These are phyloP conservation scores for Tephrocybe sp. DNA, from an alignment of 768 basidiomycete species.

Conservation along the genomic window DNA sequence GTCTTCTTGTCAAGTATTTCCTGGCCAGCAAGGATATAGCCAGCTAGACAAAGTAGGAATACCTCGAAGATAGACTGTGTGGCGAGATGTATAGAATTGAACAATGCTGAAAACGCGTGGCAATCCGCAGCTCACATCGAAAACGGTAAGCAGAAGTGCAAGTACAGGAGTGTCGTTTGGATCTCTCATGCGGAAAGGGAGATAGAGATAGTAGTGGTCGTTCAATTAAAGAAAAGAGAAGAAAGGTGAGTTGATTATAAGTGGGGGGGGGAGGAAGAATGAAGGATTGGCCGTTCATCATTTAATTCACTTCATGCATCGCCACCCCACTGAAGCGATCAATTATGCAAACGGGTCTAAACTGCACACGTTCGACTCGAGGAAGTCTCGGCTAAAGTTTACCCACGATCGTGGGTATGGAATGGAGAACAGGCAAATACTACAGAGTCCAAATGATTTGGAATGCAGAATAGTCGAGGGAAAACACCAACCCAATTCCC, in stretches of 20 bases:
- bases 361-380: constrained; percentile 42
- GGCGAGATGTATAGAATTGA: not conserved
- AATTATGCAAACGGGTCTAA: not conserved
- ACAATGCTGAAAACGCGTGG: not conserved
- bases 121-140: constrained; percentile 42
- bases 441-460: too few species aligned
- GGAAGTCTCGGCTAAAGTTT: constrained; percentile 24
- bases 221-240: not conserved
- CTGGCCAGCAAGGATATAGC: constrained; percentile 74
- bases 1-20: constrained; percentile 88
- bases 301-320: not conserved
- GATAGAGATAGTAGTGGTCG: not conserved
- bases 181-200: constrained; percentile 5
- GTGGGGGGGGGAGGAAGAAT: not conserved
- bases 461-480: too few species aligned
- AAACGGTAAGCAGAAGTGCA: constrained; percentile 55
- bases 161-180: constrained; percentile 30
- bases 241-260: not conserved
- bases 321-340: not conserved
- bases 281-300: not conserved
- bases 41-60: constrained; percentile 81
- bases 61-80: constrained; percentile 87
- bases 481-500: too few species aligned
- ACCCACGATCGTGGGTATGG: not conserved
- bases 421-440: too few species aligned